Percentiles rank a stretch among this genome's conserved stretches.
Evolutionary conservation across 345 rosid species (phyloP).

Genomic region (Bretschneidera sinensis): DNA sequence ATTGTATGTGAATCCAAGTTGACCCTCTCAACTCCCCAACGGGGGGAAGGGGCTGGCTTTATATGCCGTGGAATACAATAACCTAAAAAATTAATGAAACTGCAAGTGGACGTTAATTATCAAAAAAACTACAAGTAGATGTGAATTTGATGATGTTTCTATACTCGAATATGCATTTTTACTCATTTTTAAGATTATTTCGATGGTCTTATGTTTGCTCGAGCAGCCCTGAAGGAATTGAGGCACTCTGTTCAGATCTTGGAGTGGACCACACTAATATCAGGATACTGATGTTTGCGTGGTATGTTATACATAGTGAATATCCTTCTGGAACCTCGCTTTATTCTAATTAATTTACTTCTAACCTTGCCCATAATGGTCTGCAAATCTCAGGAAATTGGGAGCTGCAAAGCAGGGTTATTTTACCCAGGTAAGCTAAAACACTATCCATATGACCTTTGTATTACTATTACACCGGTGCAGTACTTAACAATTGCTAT

Average conservation of each 20-base stretch:
- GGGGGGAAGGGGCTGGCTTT: no score
- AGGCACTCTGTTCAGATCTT: constrained; percentile 43
- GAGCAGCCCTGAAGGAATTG: constrained; percentile 56
- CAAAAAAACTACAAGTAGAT: background rate
- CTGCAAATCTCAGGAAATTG: constrained; percentile 37
- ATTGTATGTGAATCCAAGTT: no score
- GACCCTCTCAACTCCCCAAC: no score
- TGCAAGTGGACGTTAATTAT: background rate
- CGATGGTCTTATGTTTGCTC: constrained; percentile 15
- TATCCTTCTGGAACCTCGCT: background rate
- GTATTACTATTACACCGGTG: background rate
- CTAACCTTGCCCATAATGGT: constrained; percentile 3
- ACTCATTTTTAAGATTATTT: background rate
- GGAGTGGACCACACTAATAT: constrained; percentile 41
- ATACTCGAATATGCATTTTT: background rate
- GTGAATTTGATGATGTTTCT: background rate
- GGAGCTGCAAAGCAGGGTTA: constrained; percentile 49
- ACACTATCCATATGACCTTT: background rate
- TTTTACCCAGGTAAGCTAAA: constrained; percentile 34
- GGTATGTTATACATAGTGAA: constrained; percentile 23
- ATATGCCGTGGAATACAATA: no score
- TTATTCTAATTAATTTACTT: background rate
- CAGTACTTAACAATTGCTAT: background rate
- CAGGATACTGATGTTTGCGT: constrained; percentile 51
- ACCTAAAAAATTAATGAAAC: background rate